These are phyloP conservation scores for Amylostereum areolatum DNA, from an alignment of 1,284 basidiomycete genomes.

Conservation along the genomic window DNA sequence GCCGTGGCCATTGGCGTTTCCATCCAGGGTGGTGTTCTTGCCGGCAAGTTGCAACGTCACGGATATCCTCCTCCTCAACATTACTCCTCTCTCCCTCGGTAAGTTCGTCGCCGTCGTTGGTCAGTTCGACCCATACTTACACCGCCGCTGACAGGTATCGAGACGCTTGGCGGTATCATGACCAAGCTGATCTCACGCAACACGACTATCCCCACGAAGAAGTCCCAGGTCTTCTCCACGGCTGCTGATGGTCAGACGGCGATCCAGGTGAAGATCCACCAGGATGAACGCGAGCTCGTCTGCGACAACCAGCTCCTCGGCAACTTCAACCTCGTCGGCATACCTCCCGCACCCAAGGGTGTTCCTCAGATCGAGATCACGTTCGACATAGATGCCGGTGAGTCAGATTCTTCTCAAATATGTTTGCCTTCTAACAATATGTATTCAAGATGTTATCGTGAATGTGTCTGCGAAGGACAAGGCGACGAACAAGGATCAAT, in stretches of 20 bases:
- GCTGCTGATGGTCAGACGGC: conserved; percentile 95
- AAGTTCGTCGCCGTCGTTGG: too few species aligned
- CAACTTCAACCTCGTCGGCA: conserved; percentile 98
- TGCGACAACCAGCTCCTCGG: conserved; percentile 98
- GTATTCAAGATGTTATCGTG: conserved; percentile 78
- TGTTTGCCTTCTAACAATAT: not conserved
- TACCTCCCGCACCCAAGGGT: conserved; percentile 97
- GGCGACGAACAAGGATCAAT: conserved; percentile 96
- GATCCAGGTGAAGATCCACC: conserved; percentile 96
- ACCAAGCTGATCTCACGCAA: conserved; percentile 94
- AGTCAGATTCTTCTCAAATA: conserved; percentile 15
- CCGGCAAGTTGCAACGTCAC: conserved; percentile 96
- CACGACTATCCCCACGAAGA: conserved; percentile 99
- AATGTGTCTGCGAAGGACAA: conserved; percentile 97
- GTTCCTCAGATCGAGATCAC: conserved; percentile 98
- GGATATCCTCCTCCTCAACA: conserved; percentile 93
- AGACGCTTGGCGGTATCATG: conserved; percentile 99
- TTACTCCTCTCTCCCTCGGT: conserved; percentile 92
- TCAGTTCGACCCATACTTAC: too few species aligned
- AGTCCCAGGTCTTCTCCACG: conserved; percentile 97
- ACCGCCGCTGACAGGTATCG: conserved; percentile 80
- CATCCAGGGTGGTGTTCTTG: conserved; percentile 95
- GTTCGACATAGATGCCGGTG: conserved; percentile 96
- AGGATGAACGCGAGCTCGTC: conserved; percentile 97
- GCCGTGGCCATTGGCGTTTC: conserved; percentile 96